Conservation (phyloP, 2,329 filamentous ascomycete species). For the Dactylellina haptotyla region DNA sequence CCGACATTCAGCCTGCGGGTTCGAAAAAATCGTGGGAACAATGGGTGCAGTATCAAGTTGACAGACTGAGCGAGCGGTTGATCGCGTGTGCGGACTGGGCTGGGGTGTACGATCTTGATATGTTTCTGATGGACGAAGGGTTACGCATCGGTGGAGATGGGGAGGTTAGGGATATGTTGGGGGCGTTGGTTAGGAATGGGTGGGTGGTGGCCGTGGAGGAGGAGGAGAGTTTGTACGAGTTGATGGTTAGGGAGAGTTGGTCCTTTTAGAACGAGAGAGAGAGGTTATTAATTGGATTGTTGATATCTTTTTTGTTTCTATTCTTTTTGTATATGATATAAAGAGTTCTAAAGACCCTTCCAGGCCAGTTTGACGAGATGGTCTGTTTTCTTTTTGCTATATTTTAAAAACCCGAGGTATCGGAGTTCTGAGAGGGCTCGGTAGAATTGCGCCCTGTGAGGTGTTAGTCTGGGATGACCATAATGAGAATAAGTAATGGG, state of each 20-base stretch:
- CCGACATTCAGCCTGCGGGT: background rate
- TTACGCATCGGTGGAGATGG: conserved; percentile 34
- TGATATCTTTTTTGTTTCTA: background rate
- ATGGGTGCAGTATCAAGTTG: conserved; percentile 26
- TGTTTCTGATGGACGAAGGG: conserved; percentile 37
- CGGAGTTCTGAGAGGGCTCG: conserved; percentile 83
- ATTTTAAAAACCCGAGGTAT: conserved; percentile 85
- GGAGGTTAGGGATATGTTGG: conserved; percentile 35
- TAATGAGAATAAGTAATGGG: conserved; percentile 26
- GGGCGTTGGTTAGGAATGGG: conserved; percentile 38
- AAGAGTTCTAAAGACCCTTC: conserved; percentile 73
- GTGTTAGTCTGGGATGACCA: conserved; percentile 6
- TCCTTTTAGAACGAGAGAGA: conserved; percentile 17
- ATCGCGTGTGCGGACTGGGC: conserved; percentile 29
- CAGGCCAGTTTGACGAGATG: conserved; percentile 85
- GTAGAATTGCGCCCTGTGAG: conserved; percentile 77
- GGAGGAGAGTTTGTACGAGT: conserved; percentile 19
- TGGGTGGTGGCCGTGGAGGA: conserved; percentile 33
- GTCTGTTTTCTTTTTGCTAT: conserved; percentile 89
- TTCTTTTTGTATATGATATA: conserved; percentile 2
- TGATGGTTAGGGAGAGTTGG: conserved; percentile 32
- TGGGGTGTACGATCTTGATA: conserved; percentile 16
- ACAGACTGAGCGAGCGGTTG: conserved; percentile 18
- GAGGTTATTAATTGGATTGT: background rate
- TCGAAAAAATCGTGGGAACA: conserved; percentile 10